Base-by-base conservation (phyloP, 371 early-diverging fungal genomes). In the Circinella umbellata region DNA sequence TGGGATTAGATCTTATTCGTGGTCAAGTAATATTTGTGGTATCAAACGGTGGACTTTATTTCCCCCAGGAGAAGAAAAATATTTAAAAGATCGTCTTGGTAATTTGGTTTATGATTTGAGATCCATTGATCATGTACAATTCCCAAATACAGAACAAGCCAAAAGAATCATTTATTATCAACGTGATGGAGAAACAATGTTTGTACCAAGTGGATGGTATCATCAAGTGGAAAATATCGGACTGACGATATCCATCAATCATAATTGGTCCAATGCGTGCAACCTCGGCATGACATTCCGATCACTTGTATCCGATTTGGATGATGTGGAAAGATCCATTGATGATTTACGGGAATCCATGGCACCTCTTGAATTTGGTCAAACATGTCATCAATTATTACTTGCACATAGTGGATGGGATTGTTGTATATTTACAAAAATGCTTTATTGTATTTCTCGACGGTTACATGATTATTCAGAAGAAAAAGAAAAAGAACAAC, bases 21-120 rank as follows among this genome's bases (percentile, higher is more conserved):
- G 93, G 93, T 89, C 89, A n/a, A 84, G 90, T 48, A 93, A 93
- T 63, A 86, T 93, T 7, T 91, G 91, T 64, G 93, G 93, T 6
- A 74, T 85, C 34, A 93, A 93, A 61, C 82, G 80, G 37, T 93
- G 93, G 93, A 87, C 87, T 0, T 73, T 93, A 34, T 89, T 90
- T 53, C 86, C 89, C 14, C 91, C 92, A 0, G 83, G 78, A 7
- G 90, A 91, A 69, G 88, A 84, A 68, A 74, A 79, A 1, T 74
- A 81, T 20, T 83, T 85, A 51, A 74, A 79, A 54, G 88, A 87
- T 67, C 65, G 66, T 4, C 67, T 77, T 46, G 81, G 79, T 10
- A 85, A 89, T 61, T 73, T 69, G 13, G 82, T 89, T 7, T 84
- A 87, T 53, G 89, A 92, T 62, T 77, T 92, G 15, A 84, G 91